A percentile compares a stretch with the other conserved stretches of the same genome.
These are phyloP conservation scores for Neurospora sp. DNA, from an alignment of 495 filamentous ascomycete genomes.

Conservation along the genomic window DNA sequence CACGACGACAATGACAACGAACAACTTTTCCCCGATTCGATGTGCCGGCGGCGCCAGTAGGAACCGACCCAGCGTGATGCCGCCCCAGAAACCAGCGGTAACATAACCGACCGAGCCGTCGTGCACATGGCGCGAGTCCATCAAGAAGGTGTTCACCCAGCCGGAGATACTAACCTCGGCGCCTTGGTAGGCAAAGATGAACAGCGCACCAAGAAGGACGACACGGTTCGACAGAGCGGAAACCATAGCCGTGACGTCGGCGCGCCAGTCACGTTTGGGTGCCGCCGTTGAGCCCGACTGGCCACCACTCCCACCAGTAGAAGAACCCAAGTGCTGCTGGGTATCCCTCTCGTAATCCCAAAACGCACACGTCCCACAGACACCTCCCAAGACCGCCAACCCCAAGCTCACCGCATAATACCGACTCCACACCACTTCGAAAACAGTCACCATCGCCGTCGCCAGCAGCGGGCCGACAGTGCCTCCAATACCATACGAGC, in stretches of 20 bases:
- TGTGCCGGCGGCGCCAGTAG: slow-evolving; percentile 52
- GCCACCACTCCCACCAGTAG: slow-evolving; percentile 9
- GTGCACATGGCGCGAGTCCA: slow-evolving; percentile 55
- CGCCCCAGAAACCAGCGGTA: slow-evolving; percentile 74
- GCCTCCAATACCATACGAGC: slow-evolving; percentile 64
- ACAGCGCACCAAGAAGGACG: slow-evolving; percentile 60
- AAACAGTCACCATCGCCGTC: slow-evolving; percentile 47
- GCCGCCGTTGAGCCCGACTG: background rate
- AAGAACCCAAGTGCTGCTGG: background rate
- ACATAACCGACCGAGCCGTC: slow-evolving; percentile 66
- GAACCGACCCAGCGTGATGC: slow-evolving; percentile 67
- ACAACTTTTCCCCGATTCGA: slow-evolving; percentile 55
- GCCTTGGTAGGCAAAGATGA: slow-evolving; percentile 77
- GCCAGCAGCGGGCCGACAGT: slow-evolving; percentile 61
- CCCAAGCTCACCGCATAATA: slow-evolving; percentile 52
- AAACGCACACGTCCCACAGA: slow-evolving; percentile 48
- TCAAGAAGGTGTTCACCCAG: slow-evolving; percentile 75
- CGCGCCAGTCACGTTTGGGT: background rate
- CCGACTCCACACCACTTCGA: slow-evolving; percentile 41
- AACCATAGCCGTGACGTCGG: slow-evolving; percentile 21
- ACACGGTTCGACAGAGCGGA: slow-evolving; percentile 44
- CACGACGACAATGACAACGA: slow-evolving; percentile 50
- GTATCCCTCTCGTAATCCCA: slow-evolving; percentile 41
- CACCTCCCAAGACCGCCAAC: slow-evolving; percentile 39
- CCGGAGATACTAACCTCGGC: slow-evolving; percentile 70